Evolutionary conservation across 2,329 filamentous ascomycete species (phyloP).

Genomic region (Trichothecium roseum): DNA sequence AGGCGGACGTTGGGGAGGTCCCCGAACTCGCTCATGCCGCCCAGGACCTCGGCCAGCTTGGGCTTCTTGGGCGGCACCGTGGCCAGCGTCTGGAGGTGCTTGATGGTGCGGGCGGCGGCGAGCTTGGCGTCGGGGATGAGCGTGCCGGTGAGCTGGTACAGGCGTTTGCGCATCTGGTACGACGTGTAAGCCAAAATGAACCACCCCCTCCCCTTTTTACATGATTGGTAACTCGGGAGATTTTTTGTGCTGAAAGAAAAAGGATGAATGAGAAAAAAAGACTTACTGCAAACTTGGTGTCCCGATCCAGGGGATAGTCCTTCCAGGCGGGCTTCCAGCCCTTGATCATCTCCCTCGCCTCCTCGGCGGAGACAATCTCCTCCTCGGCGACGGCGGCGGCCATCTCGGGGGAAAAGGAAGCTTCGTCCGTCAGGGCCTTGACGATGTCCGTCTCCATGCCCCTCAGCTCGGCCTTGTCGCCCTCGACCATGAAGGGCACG

Average conservation of each 20-base stretch:
- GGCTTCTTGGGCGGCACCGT: constrained; percentile 42
- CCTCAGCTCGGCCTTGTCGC: constrained; percentile 26
- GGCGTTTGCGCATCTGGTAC: constrained; percentile 66
- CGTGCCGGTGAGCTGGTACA: constrained; percentile 71
- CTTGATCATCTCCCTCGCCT: constrained; percentile 31
- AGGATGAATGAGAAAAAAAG: constrained; percentile 1
- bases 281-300: constrained; percentile 66
- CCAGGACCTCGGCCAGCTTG: constrained; percentile 54
- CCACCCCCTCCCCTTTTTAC: too few species aligned
- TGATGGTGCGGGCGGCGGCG: constrained; percentile 40
- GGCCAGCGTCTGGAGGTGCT: constrained; percentile 43
- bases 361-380: constrained; percentile 21
- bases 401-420: constrained; percentile 9
- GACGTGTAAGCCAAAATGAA: constrained; percentile 11
- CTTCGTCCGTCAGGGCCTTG: constrained; percentile 19
- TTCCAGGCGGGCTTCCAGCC: constrained; percentile 49
- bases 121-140: constrained; percentile 63
- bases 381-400: constrained; percentile 11
- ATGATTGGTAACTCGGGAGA: too few species aligned
- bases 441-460: constrained; percentile 25
- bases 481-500: constrained; percentile 23
- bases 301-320: constrained; percentile 43
- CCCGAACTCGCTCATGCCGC: constrained; percentile 29
- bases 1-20: constrained; percentile 62
- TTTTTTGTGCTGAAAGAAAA: too few species aligned